phyloP scores from a whole-genome alignment of 192 early-diverging fungal genomes.

The Backusella parvicylindrica region DNA sequence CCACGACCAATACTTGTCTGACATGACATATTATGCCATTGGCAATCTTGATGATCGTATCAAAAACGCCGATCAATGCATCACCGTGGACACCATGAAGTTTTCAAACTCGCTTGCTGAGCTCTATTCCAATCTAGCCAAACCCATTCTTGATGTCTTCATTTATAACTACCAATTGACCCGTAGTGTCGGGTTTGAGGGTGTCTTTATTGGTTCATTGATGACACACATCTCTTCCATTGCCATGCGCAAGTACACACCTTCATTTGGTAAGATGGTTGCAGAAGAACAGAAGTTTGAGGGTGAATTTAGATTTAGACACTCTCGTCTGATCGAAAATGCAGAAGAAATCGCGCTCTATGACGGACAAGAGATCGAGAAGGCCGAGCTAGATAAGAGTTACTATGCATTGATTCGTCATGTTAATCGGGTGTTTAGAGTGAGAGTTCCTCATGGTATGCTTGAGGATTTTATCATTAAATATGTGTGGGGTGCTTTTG shows the following conservation, averaged over 20 bases:
- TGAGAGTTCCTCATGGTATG: conserved; percentile 90
- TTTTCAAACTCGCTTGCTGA: conserved; percentile 85
- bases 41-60: conserved; percentile 93
- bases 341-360: conserved; percentile 96
- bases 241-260: conserved; percentile 80
- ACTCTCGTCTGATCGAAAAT: conserved; percentile 92
- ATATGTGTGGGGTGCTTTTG: conserved; percentile 96
- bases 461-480: conserved; percentile 98
- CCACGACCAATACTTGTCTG: conserved; percentile 79
- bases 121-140: conserved; percentile 93
- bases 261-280: conserved; percentile 95
- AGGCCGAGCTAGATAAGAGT: conserved; percentile 70
- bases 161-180: conserved; percentile 91
- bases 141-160: conserved; percentile 91
- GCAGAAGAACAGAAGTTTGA: conserved; percentile 89
- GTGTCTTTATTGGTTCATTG: conserved; percentile 77
- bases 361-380: conserved; percentile 80
- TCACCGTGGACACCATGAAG: conserved; percentile 87
- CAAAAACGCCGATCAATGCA: conserved; percentile 85
- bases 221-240: conserved; percentile 75
- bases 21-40: conserved; percentile 93
- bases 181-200: conserved; percentile 76
- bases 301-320: conserved; percentile 93
- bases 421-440: conserved; percentile 80
- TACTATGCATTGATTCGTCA: conserved; percentile 83